Percentiles rank a stretch among this genome's conserved stretches.
phyloP scores from a whole-genome alignment of 352 stramenopile species.

The Globisporangium cederbergense region DNA sequence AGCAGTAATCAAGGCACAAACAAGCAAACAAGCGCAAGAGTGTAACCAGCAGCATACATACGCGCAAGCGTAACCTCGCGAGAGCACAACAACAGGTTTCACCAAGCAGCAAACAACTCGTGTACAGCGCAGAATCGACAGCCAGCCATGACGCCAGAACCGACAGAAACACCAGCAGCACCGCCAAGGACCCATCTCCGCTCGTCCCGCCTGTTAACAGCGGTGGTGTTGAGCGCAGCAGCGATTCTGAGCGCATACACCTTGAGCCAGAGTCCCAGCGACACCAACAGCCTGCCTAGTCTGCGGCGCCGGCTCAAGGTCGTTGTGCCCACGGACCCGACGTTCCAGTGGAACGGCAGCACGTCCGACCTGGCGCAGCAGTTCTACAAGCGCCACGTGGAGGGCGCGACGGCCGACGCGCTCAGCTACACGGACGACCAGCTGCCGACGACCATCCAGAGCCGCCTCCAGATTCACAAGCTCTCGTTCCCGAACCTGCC shows the following conservation, averaged over 20 bases:
- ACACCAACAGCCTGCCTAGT: neutral
- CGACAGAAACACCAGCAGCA: neutral
- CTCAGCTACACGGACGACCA: conserved; percentile 15
- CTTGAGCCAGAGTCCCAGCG: neutral
- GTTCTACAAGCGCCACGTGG: conserved; percentile 9
- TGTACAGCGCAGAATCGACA: neutral
- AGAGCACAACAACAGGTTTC: neutral
- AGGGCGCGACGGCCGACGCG: conserved; percentile 22
- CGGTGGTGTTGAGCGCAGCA: neutral
- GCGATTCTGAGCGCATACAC: neutral
- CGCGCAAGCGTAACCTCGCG: neutral
- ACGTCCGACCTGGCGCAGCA: conserved; percentile 26
- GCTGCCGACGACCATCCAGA: conserved; percentile 14
- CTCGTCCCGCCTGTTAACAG: neutral
- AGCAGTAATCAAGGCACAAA: neutral
- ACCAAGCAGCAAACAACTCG: too few relatives aligned
- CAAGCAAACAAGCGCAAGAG: neutral
- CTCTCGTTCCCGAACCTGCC: conserved; percentile 16
- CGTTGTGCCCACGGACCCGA: conserved; percentile 15
- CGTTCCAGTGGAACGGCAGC: conserved; percentile 25
- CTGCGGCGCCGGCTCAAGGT: conserved; percentile 5
- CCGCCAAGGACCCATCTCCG: neutral
- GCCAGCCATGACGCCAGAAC: neutral
- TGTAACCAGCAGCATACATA: neutral
- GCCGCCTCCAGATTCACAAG: neutral